Percentiles rank a stretch among this genome's conserved stretches.
phyloP scores from a whole-genome alignment of 2,329 filamentous ascomycete genomes.

The Phyllachora maydis region DNA sequence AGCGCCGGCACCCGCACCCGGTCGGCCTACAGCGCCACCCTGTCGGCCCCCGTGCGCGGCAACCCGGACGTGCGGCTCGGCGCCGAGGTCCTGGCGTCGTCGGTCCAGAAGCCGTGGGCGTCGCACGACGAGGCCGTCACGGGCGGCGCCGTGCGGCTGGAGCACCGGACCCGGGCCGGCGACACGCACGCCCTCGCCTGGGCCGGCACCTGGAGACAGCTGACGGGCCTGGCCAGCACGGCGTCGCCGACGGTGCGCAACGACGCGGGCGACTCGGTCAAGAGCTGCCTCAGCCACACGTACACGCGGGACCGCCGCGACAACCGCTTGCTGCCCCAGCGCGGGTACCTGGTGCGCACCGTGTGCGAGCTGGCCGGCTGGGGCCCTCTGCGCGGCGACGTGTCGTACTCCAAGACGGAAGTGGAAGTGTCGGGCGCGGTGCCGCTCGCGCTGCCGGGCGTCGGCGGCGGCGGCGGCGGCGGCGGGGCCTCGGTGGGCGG shows the following conservation, averaged over 20 bases:
- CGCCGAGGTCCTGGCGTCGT: slow-evolving; percentile 61
- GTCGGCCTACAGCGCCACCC: slow-evolving; percentile 73
- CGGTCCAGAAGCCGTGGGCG: slow-evolving; percentile 79
- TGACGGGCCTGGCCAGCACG: slow-evolving; percentile 55
- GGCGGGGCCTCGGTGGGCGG: slow-evolving; percentile 70
- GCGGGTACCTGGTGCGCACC: slow-evolving; percentile 63
- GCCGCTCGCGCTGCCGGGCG: slow-evolving; percentile 49
- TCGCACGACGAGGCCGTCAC: slow-evolving; percentile 80
- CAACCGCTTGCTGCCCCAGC: slow-evolving; percentile 63
- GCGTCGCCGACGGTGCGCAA: slow-evolving; percentile 66
- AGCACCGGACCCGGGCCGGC: slow-evolving; percentile 45
- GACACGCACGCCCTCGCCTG: slow-evolving; percentile 65
- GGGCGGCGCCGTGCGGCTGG: slow-evolving; percentile 56
- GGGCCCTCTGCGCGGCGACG: slow-evolving; percentile 68
- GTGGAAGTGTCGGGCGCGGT: slow-evolving; percentile 60
- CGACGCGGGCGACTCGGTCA: slow-evolving; percentile 80
- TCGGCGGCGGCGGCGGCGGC: slow-evolving; percentile 45
- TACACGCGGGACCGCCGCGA: slow-evolving; percentile 68
- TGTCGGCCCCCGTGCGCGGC: slow-evolving; percentile 65
- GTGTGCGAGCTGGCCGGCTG: slow-evolving; percentile 71
- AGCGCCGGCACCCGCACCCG: slow-evolving; percentile 77
- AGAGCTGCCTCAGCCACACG: slow-evolving; percentile 66
- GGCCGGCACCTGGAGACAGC: slow-evolving; percentile 66
- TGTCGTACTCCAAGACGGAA: slow-evolving; percentile 88
- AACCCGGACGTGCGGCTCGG: slow-evolving; percentile 67